Evolutionary conservation across 768 basidiomycete genomes (phyloP).

Genomic region (Russula dissimulans): DNA sequence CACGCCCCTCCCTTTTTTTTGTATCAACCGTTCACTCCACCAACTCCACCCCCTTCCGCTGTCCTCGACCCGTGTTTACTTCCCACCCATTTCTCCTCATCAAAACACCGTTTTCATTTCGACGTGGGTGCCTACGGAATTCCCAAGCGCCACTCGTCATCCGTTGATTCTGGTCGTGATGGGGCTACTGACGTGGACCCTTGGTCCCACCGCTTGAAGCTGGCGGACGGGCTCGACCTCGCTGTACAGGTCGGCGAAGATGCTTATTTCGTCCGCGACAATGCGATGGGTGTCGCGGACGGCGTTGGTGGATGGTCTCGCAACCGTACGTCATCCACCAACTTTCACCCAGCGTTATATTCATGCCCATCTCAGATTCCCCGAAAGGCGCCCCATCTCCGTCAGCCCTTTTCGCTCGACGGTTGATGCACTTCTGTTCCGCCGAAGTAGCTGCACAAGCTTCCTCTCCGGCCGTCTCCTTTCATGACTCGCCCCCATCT

Average conservation of each 20-base stretch:
- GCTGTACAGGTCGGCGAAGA: conserved; percentile 87
- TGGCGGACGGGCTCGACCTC: conserved; percentile 33
- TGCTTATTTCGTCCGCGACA: conserved; percentile 73
- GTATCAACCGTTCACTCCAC: conserved; percentile 22
- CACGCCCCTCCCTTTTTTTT: conserved; percentile 29
- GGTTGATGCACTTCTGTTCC: conserved; percentile 81
- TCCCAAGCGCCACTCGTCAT: conserved; percentile 40
- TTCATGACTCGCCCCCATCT: conserved; percentile 4
- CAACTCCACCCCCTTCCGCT: conserved; percentile 14
- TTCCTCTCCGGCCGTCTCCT: conserved; percentile 15
- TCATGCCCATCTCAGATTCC: not conserved
- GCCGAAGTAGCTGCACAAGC: conserved; percentile 39
- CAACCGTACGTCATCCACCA: conserved; percentile 25
- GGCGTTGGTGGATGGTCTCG: conserved; percentile 89
- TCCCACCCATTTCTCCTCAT: conserved; percentile 23
- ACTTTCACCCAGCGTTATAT: not conserved
- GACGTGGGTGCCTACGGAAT: conserved; percentile 82
- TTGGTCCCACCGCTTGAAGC: conserved; percentile 14
- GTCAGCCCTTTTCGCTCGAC: conserved; percentile 56
- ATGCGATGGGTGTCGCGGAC: conserved; percentile 91
- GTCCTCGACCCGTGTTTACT: conserved; percentile 15
- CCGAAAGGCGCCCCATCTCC: conserved; percentile 27
- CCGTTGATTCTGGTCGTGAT: conserved; percentile 21
- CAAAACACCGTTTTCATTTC: conserved; percentile 39
- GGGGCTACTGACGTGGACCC: conserved; percentile 14